Conservation (phyloP, 768 basidiomycete species). For the Leccinellum albellum region DNA sequence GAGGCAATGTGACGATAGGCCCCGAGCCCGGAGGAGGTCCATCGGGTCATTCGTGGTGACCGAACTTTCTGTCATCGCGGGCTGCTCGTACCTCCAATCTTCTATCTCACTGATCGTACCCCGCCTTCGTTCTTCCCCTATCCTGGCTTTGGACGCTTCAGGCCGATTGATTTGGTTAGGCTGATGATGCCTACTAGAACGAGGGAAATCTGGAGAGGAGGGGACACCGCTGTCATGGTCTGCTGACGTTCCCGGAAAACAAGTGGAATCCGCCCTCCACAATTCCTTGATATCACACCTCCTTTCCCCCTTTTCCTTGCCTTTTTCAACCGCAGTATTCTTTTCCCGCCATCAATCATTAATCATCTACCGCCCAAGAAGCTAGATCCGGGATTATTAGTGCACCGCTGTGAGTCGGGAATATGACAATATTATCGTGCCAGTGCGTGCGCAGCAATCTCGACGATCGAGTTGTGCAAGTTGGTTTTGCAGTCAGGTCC, state of each 20-base stretch:
- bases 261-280: background rate
- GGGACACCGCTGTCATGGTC: background rate
- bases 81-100: background rate
- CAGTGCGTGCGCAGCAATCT: background rate
- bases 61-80: background rate
- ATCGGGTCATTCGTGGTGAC: background rate
- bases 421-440: background rate
- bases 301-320: background rate
- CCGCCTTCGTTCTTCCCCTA: background rate
- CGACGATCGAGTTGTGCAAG: background rate
- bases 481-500: background rate
- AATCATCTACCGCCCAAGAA: background rate
- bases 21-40: background rate
- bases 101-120: background rate
- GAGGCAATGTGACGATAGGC: background rate
- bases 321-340: background rate
- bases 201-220: background rate
- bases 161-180: background rate
- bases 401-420: background rate
- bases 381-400: background rate
- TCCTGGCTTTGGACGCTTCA: background rate
- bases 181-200: background rate
- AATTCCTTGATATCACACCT: background rate
- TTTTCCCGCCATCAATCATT: background rate
- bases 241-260: background rate